These are phyloP conservation scores for Paecilomyces formosus DNA, from an alignment of 2,329 filamentous ascomycete species.

Conservation along the genomic window DNA sequence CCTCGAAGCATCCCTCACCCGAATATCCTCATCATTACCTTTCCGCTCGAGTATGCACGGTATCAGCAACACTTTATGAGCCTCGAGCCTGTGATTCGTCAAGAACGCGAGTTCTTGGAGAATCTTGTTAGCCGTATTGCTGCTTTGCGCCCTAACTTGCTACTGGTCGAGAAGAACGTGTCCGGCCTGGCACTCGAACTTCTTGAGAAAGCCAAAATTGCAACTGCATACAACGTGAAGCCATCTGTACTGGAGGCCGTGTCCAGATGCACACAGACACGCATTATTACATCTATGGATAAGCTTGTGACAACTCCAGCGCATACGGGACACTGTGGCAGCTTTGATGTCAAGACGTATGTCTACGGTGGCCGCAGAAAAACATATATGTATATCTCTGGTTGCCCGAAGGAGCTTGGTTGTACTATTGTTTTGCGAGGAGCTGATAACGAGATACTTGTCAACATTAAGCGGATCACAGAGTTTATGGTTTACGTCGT, in stretches of 20 bases:
- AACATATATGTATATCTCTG: slow-evolving; percentile 92
- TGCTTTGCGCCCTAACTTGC: slow-evolving; percentile 72
- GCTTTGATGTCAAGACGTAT: slow-evolving; percentile 93
- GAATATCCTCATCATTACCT: slow-evolving; percentile 85
- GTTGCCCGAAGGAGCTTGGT: slow-evolving; percentile 79
- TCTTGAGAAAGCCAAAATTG: slow-evolving; percentile 78
- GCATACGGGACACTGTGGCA: slow-evolving; percentile 70
- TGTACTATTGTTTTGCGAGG: slow-evolving; percentile 92
- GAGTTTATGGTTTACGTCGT: slow-evolving; percentile 99
- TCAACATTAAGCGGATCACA: slow-evolving; percentile 82
- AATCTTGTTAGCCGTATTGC: slow-evolving; percentile 90
- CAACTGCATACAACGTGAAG: slow-evolving; percentile 95
- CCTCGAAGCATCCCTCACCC: slow-evolving; percentile 75
- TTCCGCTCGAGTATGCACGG: slow-evolving; percentile 90
- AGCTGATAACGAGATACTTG: slow-evolving; percentile 61
- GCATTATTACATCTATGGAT: slow-evolving; percentile 89
- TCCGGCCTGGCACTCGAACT: slow-evolving; percentile 86
- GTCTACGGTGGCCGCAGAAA: slow-evolving; percentile 79
- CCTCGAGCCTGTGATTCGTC: slow-evolving; percentile 88
- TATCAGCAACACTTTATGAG: slow-evolving; percentile 97
- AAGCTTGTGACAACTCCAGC: slow-evolving; percentile 73
- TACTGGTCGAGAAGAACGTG: slow-evolving; percentile 89
- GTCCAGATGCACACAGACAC: slow-evolving; percentile 81
- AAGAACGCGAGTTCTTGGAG: slow-evolving; percentile 87
- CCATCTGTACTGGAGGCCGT: slow-evolving; percentile 92